Conservation (phyloP, 495 filamentous ascomycete species). For the Podospora pseudoanserina region DNA sequence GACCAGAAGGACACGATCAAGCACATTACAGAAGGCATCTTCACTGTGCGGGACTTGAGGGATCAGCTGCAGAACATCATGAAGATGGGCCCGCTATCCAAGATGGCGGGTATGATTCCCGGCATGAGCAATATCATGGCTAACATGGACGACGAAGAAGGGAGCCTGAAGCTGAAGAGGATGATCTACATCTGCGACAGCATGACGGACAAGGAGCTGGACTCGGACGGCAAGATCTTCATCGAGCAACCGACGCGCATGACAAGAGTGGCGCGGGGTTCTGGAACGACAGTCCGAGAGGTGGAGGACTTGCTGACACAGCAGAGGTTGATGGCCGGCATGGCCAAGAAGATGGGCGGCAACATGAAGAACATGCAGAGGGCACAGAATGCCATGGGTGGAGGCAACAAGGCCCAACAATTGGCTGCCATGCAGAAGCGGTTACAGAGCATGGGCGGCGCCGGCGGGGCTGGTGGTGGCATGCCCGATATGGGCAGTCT, state of each 20-base stretch:
- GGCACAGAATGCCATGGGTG: slow-evolving; percentile 85
- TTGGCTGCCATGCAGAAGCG: slow-evolving; percentile 97
- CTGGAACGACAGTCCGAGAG: slow-evolving; percentile 86
- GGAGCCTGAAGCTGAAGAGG: slow-evolving; percentile 82
- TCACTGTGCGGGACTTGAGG: slow-evolving; percentile 89
- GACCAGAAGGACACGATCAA: slow-evolving; percentile 99
- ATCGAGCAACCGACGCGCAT: slow-evolving; percentile 89
- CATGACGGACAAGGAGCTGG: slow-evolving; percentile 93
- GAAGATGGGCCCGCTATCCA: slow-evolving; percentile 98
- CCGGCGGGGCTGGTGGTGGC: slow-evolving; percentile 35
- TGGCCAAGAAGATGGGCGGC: slow-evolving; percentile 98
- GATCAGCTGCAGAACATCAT: slow-evolving; percentile 97
- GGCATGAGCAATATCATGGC: slow-evolving; percentile 89
- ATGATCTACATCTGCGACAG: slow-evolving; percentile 99
- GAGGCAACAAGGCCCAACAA: slow-evolving; percentile 82
- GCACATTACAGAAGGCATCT: slow-evolving; percentile 93
- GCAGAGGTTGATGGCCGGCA: slow-evolving; percentile 97
- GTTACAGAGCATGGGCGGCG: slow-evolving; percentile 85
- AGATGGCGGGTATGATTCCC: slow-evolving; percentile 99
- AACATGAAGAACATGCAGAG: slow-evolving; percentile 95
- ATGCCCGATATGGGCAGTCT: slow-evolving; percentile 78
- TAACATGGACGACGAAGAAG: slow-evolving; percentile 95
- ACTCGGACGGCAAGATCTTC: slow-evolving; percentile 92
- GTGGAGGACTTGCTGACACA: slow-evolving; percentile 97
- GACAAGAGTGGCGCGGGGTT: slow-evolving; percentile 85